Evolutionary conservation across 1,284 basidiomycete genomes (phyloP), one percentile per base, ranked within the genome.

Genomic region (Trichosporon asahii): DNA sequence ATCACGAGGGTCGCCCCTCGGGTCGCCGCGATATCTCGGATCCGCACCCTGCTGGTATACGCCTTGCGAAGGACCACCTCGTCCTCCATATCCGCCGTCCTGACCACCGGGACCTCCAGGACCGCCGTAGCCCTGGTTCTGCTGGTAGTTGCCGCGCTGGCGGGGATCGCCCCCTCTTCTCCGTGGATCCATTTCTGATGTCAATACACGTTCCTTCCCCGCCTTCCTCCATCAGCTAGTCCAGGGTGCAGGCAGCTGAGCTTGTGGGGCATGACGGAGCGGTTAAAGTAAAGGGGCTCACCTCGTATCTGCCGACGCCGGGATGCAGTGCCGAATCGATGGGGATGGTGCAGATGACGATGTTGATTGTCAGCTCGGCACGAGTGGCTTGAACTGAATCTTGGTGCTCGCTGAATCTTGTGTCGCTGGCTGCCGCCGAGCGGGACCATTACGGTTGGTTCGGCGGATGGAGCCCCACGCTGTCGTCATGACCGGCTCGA

Each of bases 91-190:
- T 12, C 64, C 64, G 18, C 68, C 68, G 44, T 49, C 65, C 53
- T 57, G 65, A 2, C 35, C 35, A 12, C 35, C 35, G 11, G 35
- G 35, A 3, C 35, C 35, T 37, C 35, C 35, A 12, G n/a, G 31
- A 3, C 49, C 44, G 12, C 67, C 67, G 35, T 64, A 64, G 7
- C 23, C 53, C 44, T 64, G 40, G 35, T 11, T 25, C 35, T 64
- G 33, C 63, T 64, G 63, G 29, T 64, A 12, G 64, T 69, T 63
- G 57, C 61, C 66, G 15, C 69, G 63, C 37, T 63, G 72, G 35
- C 72, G 64, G 21, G 72, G 72, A 60, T 73, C 71, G 57, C 57
- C 57, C 29, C 57, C 57, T 31, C 71, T 66, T 68, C 68, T 57
- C 9, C 68, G 64, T 12, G 70, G 68, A 23, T 70, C 68, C 68